Conservation (phyloP, 345 rosid species). For the Geranium rotundifolium region DNA sequence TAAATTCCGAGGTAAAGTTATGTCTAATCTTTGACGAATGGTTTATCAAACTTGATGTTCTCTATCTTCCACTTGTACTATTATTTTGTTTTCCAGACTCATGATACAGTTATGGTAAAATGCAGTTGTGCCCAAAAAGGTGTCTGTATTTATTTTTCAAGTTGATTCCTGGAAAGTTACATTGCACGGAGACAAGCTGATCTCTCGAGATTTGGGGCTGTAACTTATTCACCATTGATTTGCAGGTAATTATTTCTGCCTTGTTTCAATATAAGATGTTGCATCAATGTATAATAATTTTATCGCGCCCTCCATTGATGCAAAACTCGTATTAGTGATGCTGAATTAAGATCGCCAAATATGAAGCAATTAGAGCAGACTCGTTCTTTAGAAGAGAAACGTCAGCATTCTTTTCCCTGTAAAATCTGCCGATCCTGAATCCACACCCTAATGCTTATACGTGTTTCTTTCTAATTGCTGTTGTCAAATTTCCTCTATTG, state of each 20-base stretch:
- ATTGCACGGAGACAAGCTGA: slow-evolving; percentile 67
- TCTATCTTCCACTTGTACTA: neutral
- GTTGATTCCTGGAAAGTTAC: slow-evolving; percentile 76
- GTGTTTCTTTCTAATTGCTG: no score
- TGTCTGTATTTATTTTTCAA: slow-evolving; percentile 57
- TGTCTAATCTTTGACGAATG: neutral
- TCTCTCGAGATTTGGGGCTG: slow-evolving; percentile 39
- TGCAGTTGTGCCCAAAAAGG: slow-evolving; percentile 73
- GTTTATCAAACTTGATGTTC: neutral
- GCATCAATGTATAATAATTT: no score
- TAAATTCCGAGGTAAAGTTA: slow-evolving; percentile 38
- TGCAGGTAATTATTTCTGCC: slow-evolving; percentile 4
- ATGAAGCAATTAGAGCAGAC: no score
- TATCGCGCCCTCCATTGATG: no score
- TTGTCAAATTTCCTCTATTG: no score
- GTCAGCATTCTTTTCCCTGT: no score
- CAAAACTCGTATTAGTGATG: no score
- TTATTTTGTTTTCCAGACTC: neutral
- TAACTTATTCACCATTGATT: slow-evolving; percentile 10
- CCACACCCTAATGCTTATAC: no score
- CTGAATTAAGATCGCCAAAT: no score
- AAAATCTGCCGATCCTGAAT: no score
- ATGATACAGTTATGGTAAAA: neutral
- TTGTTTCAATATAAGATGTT: neutral
- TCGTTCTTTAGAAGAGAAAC: no score